Evolutionary conservation across 805 yeast genomes (phyloP).

Genomic region (Zygoascus flipseniorum): DNA sequence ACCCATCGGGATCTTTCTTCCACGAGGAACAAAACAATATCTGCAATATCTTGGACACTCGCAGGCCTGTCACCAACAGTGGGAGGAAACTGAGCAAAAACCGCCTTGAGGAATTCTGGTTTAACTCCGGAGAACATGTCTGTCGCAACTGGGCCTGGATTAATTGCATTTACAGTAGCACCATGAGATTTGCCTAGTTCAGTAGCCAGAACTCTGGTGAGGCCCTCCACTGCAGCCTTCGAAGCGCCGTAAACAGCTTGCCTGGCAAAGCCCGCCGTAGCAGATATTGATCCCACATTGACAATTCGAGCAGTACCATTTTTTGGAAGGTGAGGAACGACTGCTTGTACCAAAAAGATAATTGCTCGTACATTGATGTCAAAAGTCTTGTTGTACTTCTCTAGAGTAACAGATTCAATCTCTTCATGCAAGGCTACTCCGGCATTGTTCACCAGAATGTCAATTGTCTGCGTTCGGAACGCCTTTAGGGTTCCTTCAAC

Average conservation of each 20-base stretch:
- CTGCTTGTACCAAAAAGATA: conserved; percentile 51
- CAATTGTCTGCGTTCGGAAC: conserved; percentile 22
- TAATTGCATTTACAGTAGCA: conserved; percentile 57
- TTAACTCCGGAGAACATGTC: conserved; percentile 43
- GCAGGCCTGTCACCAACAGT: conserved; percentile 2
- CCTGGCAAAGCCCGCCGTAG: conserved; percentile 54
- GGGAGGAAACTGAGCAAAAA: not conserved
- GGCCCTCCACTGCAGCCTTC: conserved; percentile 58
- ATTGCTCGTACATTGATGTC: conserved; percentile 56
- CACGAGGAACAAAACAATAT: conserved; percentile 8
- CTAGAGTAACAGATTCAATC: conserved; percentile 52
- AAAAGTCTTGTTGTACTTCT: conserved; percentile 48
- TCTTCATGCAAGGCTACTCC: conserved; percentile 57
- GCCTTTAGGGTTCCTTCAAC: conserved; percentile 6
- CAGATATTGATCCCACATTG: conserved; percentile 55
- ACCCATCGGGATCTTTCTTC: conserved; percentile 14
- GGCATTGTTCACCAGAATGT: conserved; percentile 49
- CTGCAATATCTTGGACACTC: conserved; percentile 11
- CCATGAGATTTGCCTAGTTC: conserved; percentile 51
- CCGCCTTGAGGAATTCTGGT: conserved; percentile 26
- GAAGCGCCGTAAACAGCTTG: conserved; percentile 59
- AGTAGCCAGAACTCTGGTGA: conserved; percentile 53
- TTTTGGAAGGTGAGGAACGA: conserved; percentile 47
- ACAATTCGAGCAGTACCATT: conserved; percentile 39
- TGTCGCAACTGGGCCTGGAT: conserved; percentile 73